These are phyloP conservation scores for Pyrus hybrid DNA, from an alignment of 331 rosid genomes.

Conservation along the genomic window DNA sequence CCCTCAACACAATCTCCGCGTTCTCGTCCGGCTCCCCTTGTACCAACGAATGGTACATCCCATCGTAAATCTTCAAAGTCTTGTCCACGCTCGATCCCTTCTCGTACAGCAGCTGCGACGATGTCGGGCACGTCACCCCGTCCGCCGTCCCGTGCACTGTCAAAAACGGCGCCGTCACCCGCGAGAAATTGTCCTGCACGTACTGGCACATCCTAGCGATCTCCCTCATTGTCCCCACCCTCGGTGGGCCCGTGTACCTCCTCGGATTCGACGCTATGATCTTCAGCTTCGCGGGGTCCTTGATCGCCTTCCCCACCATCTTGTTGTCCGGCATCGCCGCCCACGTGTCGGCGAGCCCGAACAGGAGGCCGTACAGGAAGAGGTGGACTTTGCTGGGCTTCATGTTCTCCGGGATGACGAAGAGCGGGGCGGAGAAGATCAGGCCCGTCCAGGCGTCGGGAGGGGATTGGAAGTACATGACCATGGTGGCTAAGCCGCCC, in stretches of 20 bases:
- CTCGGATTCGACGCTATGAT: constrained; percentile 73
- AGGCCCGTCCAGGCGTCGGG: constrained; percentile 77
- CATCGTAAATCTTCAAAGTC: constrained; percentile 75
- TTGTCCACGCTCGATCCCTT: constrained; percentile 73
- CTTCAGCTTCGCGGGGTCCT: constrained; percentile 65
- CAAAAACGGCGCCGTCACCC: constrained; percentile 71
- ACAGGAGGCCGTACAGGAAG: constrained; percentile 60
- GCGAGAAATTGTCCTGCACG: constrained; percentile 65
- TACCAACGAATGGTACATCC: constrained; percentile 68
- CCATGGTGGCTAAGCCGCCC: constrained; percentile 65
- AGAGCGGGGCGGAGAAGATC: constrained; percentile 78
- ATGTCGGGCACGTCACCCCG: constrained; percentile 82
- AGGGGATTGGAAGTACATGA: constrained; percentile 70
- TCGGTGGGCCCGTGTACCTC: constrained; percentile 75
- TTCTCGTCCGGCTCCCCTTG: constrained; percentile 93
- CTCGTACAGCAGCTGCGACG: constrained; percentile 67
- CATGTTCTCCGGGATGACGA: constrained; percentile 86
- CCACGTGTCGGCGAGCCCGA: constrained; percentile 93
- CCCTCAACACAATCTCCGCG: constrained; percentile 52
- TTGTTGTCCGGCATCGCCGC: constrained; percentile 89
- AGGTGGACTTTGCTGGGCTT: constrained; percentile 53
- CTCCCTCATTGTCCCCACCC: constrained; percentile 98
- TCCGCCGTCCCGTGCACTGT: constrained; percentile 80
- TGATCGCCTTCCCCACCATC: constrained; percentile 87
- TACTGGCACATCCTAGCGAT: constrained; percentile 68